Base-by-base conservation (phyloP, 805 yeast genomes). In the Saturnispora zaruensis region DNA sequence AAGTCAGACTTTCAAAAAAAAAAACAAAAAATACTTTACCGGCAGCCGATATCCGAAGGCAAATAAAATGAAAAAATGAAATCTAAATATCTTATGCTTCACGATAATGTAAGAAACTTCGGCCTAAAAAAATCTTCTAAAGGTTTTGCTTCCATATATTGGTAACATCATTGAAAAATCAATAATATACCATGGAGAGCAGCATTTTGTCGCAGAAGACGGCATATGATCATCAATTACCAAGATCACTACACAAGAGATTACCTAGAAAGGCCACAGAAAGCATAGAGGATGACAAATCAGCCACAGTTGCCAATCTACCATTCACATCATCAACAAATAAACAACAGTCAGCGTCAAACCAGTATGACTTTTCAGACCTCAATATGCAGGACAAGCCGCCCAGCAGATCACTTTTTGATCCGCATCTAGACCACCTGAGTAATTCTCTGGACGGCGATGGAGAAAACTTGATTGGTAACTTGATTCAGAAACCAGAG, bases 401-500 rank as follows among this genome's bases (percentile, higher is more conserved):
- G 9, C 83, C 82, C 0, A 59, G 69, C 5, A 63, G 72, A 51
- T 76, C 82, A 3, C 65, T 78, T 24, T 73, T 70, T 53, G 83
- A 78, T 55, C 66, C 75, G 50, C 28, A 14, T 4, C n/a, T 24
- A 34, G 33, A 37, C 69, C 59, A 37, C 46, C 67, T 44, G 74
- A 73, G 46, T 70, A 72, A 6, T 66, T 67, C 13, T 65, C 64
- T 36, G 16, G 41, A 26, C n/a, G 44, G 66, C 66, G 45, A 38
- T 30, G 44, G 30, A 44, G 44, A 32, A 21, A 46, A 25, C 21
- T 16, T 38, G n/a, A 37, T 62, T 41, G 71, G 68, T 40, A 70
- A 76, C 2, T 69, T 75, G 53, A 66, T 54, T 33, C 44, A 52
- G 11, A 55, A 75, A 55, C 81, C 82, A 3, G 66, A 66, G 51